Percentiles rank a stretch among this genome's conserved stretches.
Conservation (phyloP, 495 filamentous ascomycete species). For the Xylaria cubensis region DNA sequence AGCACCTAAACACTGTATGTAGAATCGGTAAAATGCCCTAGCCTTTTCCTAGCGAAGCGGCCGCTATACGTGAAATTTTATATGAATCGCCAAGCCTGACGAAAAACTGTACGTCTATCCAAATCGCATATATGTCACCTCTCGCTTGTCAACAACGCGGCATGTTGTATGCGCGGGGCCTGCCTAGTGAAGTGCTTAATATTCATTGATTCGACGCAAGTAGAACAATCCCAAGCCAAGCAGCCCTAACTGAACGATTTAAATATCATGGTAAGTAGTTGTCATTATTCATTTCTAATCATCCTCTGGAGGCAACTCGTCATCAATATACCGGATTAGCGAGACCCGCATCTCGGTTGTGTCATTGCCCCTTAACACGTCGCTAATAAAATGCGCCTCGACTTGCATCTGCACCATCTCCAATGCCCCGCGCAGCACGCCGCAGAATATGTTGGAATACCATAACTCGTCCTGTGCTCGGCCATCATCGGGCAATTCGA, state of each 20-base stretch:
- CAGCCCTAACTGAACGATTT: background rate
- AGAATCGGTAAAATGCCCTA: background rate
- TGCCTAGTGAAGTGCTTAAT: background rate
- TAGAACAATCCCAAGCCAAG: background rate
- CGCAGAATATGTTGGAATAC: constrained; percentile 98
- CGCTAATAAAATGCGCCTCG: constrained; percentile 95
- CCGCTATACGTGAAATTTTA: background rate
- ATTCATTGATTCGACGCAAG: background rate
- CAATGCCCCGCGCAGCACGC: constrained; percentile 84
- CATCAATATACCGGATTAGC: constrained; percentile 92
- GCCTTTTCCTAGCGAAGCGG: background rate
- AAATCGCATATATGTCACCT: background rate
- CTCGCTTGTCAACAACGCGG: background rate
- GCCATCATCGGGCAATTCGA: constrained; percentile 95
- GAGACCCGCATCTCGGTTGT: constrained; percentile 96
- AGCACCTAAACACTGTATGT: background rate
- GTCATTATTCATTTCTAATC: constrained; percentile 60
- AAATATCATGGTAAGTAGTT: background rate
- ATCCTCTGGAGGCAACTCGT: constrained; percentile 96
- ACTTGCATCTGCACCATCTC: constrained; percentile 99
- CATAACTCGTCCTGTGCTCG: constrained; percentile 95
- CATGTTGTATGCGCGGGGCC: background rate
- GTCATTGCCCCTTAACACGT: constrained; percentile 91
- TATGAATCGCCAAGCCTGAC: background rate
- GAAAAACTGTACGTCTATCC: background rate